These are phyloP conservation scores for Penicillium ochrochloron DNA, from an alignment of 495 filamentous ascomycete genomes.

Conservation along the genomic window DNA sequence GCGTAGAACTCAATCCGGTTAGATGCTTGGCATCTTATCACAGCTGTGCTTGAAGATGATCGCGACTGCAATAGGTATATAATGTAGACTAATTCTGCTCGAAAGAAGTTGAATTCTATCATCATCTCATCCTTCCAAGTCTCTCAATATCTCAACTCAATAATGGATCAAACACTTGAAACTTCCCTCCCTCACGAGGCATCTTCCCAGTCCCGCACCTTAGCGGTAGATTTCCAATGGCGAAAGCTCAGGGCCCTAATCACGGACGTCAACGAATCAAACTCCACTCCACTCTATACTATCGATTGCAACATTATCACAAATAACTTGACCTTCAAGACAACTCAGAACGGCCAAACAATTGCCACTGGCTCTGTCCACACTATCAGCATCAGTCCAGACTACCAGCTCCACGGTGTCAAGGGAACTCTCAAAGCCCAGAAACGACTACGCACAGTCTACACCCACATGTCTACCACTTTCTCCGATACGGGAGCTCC, in stretches of 20 bases:
- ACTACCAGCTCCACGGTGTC: constrained; percentile 24
- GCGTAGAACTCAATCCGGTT: background rate
- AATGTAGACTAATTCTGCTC: background rate
- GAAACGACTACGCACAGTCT: constrained; percentile 25
- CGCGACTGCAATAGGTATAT: background rate
- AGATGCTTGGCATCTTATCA: background rate
- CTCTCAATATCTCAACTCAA: background rate
- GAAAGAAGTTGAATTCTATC: background rate
- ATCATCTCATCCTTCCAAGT: background rate
- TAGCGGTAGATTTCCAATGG: constrained; percentile 10
- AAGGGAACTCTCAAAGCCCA: constrained; percentile 25
- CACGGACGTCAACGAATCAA: constrained; percentile 6
- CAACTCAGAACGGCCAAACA: constrained; percentile 4
- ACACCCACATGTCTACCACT: constrained; percentile 27
- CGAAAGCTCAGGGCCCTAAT: constrained; percentile 8
- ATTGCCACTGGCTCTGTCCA: constrained; percentile 27
- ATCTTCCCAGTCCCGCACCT: constrained; percentile 1
- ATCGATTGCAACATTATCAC: constrained; percentile 21
- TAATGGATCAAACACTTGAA: constrained; percentile 6
- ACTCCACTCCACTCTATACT: constrained; percentile 13
- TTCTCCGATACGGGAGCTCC: constrained; percentile 25
- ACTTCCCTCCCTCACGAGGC: background rate
- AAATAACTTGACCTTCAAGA: constrained; percentile 18
- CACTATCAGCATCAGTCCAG: constrained; percentile 21
- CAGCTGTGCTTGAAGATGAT: background rate